Conservation (phyloP, 331 rosid species). For the Acacia pycnantha region DNA sequence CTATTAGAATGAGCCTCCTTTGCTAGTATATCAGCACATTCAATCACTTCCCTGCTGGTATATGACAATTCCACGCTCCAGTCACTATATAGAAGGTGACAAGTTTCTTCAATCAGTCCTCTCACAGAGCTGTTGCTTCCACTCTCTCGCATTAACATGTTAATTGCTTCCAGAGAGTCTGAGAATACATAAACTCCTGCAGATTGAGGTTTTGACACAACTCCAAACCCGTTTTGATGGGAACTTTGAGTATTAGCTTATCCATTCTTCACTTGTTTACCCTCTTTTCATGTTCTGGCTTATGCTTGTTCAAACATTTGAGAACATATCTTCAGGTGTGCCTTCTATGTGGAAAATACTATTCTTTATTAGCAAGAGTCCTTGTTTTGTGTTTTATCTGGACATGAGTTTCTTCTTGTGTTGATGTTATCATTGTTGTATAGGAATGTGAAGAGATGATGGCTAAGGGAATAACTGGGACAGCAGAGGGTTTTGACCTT, state of each 20-base stretch:
- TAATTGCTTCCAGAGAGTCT: no score
- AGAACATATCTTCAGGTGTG: neutral
- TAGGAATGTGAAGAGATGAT: constrained; percentile 95
- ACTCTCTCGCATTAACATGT: neutral
- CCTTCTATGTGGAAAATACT: neutral
- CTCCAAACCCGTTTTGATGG: no score
- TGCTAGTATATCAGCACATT: no score
- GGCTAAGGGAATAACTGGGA: constrained; percentile 75
- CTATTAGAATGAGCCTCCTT: no score
- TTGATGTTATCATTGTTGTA: constrained; percentile 8
- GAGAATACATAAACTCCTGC: no score
- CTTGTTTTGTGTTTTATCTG: neutral
- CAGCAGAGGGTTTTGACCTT: constrained; percentile 81
- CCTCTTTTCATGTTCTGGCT: neutral
- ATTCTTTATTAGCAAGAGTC: neutral
- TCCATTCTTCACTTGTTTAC: neutral
- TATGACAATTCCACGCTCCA: no score
- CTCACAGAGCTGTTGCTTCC: no score
- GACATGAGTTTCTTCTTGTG: constrained; percentile 4
- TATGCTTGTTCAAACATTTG: constrained; percentile 1
- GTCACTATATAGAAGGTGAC: no score
- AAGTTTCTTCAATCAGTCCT: no score
- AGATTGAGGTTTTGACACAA: no score
- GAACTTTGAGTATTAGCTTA: neutral
- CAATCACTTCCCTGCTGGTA: no score